Conservation (phyloP, 768 basidiomycete species). For the Fomitopsis serialis region DNA sequence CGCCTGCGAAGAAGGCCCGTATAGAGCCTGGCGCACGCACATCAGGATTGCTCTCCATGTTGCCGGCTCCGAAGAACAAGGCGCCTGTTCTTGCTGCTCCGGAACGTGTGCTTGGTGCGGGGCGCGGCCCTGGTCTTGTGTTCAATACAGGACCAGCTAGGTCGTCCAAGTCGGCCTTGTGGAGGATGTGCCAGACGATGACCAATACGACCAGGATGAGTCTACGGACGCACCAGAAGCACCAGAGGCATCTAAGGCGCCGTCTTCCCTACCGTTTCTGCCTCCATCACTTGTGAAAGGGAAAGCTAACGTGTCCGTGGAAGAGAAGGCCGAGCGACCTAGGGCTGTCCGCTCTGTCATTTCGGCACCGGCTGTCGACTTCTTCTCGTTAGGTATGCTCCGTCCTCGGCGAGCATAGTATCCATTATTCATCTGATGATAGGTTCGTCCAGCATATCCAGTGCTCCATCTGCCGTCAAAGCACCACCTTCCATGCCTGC, state of each 20-base stretch:
- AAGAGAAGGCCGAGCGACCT: constrained; percentile 19
- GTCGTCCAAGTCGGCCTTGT: constrained; percentile 21
- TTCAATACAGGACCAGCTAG: constrained; percentile 37
- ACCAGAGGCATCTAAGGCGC: constrained; percentile 2
- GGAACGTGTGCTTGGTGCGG: constrained; percentile 61
- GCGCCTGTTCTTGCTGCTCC: constrained; percentile 35
- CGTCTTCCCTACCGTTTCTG: constrained; percentile 42
- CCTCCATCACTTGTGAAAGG: constrained; percentile 59
- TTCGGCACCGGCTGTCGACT: constrained; percentile 45
- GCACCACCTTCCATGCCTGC: constrained; percentile 17
- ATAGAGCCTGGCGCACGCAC: constrained; percentile 47
- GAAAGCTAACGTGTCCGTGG: constrained; percentile 40
- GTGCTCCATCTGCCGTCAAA: constrained; percentile 1
- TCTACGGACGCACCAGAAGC: constrained; percentile 6
- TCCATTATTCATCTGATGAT: not conserved
- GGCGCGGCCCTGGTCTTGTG: constrained; percentile 54
- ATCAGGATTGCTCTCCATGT: constrained; percentile 66
- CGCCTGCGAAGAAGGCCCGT: constrained; percentile 55
- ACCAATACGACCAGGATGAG: constrained; percentile 9
- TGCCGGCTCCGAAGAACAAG: constrained; percentile 67
- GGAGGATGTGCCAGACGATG: constrained; percentile 19
- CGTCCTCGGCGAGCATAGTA: not conserved
- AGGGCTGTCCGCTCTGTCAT: constrained; percentile 11
- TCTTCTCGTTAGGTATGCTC: constrained; percentile 61
- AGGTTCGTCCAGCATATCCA: constrained; percentile 23